Evolutionary conservation across 805 yeast species (phyloP).

Genomic region (Sungouiella blattae): DNA sequence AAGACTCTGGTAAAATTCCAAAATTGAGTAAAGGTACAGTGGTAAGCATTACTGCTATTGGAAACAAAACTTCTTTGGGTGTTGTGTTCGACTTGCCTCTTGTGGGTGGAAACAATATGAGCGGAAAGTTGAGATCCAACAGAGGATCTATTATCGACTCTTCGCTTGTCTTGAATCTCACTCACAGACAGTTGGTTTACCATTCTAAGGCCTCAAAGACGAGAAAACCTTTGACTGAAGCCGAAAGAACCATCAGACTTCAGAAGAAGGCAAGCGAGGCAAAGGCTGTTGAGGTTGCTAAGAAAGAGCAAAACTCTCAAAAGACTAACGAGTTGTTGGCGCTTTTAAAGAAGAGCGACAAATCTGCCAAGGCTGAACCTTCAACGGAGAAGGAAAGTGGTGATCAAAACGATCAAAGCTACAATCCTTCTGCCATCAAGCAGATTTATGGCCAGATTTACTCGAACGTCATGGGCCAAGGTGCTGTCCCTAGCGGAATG

Average conservation of each 20-base stretch:
- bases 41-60: slow-evolving; percentile 56
- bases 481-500: slow-evolving; percentile 12
- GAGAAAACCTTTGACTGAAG: slow-evolving; percentile 25
- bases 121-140: slow-evolving; percentile 69
- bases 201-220: slow-evolving; percentile 63
- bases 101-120: slow-evolving; percentile 77
- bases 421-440: slow-evolving; percentile 32
- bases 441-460: slow-evolving; percentile 43
- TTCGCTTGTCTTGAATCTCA: slow-evolving; percentile 72
- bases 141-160: slow-evolving; percentile 86
- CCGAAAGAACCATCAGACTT: slow-evolving; percentile 10
- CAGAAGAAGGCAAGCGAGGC: slow-evolving; percentile 1
- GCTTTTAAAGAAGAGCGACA: slow-evolving; percentile 21
- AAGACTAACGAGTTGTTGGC: slow-evolving; percentile 30
- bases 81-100: slow-evolving; percentile 82
- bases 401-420: slow-evolving; percentile 3
- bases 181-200: slow-evolving; percentile 70
- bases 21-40: slow-evolving; percentile 87
- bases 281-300: slow-evolving; percentile 5
- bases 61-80: slow-evolving; percentile 63
- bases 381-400: slow-evolving; percentile 12
- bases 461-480: slow-evolving; percentile 41
- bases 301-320: slow-evolving; percentile 17
- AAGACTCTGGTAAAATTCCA: slow-evolving; percentile 87
- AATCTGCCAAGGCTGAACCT: not conserved